phyloP scores from a whole-genome alignment of 2,329 filamentous ascomycete genomes.

The Macroventuria anomochaeta region DNA sequence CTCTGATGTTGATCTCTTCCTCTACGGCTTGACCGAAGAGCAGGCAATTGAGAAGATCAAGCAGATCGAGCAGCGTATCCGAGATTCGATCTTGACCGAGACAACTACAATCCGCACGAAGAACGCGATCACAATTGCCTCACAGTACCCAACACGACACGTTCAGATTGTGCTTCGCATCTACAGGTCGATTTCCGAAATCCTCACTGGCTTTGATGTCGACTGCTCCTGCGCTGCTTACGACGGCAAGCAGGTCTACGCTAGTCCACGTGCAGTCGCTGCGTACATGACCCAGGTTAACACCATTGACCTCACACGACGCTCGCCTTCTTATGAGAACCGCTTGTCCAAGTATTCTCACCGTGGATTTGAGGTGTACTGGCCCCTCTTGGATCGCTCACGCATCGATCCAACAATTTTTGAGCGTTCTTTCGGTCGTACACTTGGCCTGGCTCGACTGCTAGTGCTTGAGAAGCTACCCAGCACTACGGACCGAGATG shows the following conservation, averaged over 20 bases:
- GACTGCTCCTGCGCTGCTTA: constrained; percentile 84
- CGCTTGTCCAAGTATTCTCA: constrained; percentile 82
- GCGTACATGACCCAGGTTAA: constrained; percentile 85
- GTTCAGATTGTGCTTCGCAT: constrained; percentile 86
- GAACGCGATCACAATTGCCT: constrained; percentile 84
- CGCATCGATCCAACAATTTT: constrained; percentile 85
- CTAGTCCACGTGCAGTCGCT: constrained; percentile 75
- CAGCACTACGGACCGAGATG: constrained; percentile 69
- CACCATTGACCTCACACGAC: constrained; percentile 76
- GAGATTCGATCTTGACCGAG: constrained; percentile 80
- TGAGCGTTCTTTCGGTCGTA: constrained; percentile 78
- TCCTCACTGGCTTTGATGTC: constrained; percentile 87
- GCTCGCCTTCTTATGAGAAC: constrained; percentile 87
- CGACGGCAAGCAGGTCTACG: constrained; percentile 80
- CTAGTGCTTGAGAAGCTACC: constrained; percentile 82
- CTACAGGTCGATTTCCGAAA: constrained; percentile 83
- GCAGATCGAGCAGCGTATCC: constrained; percentile 76
- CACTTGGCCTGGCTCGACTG: constrained; percentile 77
- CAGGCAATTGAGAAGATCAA: constrained; percentile 84
- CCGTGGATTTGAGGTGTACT: constrained; percentile 83
- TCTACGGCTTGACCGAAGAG: constrained; percentile 79
- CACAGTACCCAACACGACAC: constrained; percentile 82
- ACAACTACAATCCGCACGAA: constrained; percentile 85
- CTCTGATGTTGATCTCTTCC: constrained; percentile 85
- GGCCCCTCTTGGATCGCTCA: constrained; percentile 75